phyloP scores from a whole-genome alignment of 2,329 filamentous ascomycete species.

The Coniochaeta sp. region DNA sequence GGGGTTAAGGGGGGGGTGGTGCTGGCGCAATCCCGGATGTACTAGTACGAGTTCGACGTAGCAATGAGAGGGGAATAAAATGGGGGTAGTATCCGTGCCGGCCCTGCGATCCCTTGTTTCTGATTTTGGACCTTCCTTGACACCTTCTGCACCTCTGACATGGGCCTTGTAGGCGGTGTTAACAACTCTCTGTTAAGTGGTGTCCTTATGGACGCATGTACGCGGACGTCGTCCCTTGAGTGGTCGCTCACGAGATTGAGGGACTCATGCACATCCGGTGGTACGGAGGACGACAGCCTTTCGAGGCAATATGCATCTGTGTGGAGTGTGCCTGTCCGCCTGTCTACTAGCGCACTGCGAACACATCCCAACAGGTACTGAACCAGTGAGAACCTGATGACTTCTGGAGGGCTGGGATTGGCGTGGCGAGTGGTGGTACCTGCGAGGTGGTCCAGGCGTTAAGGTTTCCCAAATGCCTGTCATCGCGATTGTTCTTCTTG shows the following conservation, averaged over 20 bases:
- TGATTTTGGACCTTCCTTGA: slow-evolving; percentile 2
- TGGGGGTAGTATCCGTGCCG: slow-evolving; percentile 3
- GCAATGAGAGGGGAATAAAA: not conserved
- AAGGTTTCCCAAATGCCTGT: slow-evolving; percentile 1
- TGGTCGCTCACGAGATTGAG: not conserved
- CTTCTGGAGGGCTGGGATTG: not conserved
- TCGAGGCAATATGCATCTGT: not conserved
- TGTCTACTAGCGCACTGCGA: not conserved
- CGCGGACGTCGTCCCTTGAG: not conserved
- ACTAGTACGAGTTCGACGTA: not conserved
- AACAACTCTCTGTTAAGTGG: not conserved
- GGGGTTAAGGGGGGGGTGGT: not conserved
- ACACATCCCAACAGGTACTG: not conserved
- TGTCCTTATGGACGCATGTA: not conserved
- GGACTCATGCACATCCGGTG: not conserved
- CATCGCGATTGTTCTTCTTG: not conserved
- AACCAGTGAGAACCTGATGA: not conserved
- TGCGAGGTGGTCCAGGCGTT: not conserved
- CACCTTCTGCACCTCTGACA: not conserved
- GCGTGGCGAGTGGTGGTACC: not conserved
- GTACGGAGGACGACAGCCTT: not conserved
- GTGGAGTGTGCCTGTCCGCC: not conserved
- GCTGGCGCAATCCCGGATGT: not conserved
- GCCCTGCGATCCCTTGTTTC: slow-evolving; percentile 3
- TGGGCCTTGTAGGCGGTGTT: not conserved